These are phyloP conservation scores for Epichloe aotearoae DNA, from an alignment of 2,329 filamentous ascomycete species.

Conservation along the genomic window DNA sequence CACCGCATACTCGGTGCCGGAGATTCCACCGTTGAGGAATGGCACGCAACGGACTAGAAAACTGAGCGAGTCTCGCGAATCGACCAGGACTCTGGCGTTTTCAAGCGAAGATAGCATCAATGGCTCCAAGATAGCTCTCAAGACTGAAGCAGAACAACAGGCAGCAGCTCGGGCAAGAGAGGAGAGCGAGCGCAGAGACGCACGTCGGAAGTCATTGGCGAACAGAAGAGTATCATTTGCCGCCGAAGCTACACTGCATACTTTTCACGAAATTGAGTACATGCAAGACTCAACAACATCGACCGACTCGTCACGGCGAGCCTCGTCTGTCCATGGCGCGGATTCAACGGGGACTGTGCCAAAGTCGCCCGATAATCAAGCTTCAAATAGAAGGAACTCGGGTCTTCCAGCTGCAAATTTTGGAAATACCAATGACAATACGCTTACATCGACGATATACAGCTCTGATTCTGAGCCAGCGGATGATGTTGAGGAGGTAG, in stretches of 20 bases:
- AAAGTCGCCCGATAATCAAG: constrained; percentile 52
- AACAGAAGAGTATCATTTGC: constrained; percentile 94
- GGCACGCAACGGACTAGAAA: background rate
- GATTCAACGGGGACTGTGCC: constrained; percentile 27
- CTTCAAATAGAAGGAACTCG: constrained; percentile 50
- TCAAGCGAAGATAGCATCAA: constrained; percentile 13
- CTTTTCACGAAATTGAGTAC: constrained; percentile 88
- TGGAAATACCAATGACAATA: constrained; percentile 51
- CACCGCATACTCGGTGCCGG: constrained; percentile 51
- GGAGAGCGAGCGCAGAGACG: constrained; percentile 67
- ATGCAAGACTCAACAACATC: constrained; percentile 76
- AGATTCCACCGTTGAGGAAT: constrained; percentile 52
- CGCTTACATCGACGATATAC: constrained; percentile 65
- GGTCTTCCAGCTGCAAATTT: constrained; percentile 51
- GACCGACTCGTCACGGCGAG: constrained; percentile 60
- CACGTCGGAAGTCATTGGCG: constrained; percentile 80
- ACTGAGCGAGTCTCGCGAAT: constrained; percentile 2
- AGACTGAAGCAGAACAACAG: constrained; percentile 58
- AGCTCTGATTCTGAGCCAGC: constrained; percentile 52
- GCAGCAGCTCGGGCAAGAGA: constrained; percentile 56
- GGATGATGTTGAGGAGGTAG: constrained; percentile 42
- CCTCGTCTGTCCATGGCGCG: constrained; percentile 41
- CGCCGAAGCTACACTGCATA: constrained; percentile 91
- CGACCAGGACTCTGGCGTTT: constrained; percentile 7
- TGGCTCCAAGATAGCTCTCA: constrained; percentile 47